phyloP scores from a whole-genome alignment of 768 basidiomycete genomes.

The Dacryopinax spathularia region DNA sequence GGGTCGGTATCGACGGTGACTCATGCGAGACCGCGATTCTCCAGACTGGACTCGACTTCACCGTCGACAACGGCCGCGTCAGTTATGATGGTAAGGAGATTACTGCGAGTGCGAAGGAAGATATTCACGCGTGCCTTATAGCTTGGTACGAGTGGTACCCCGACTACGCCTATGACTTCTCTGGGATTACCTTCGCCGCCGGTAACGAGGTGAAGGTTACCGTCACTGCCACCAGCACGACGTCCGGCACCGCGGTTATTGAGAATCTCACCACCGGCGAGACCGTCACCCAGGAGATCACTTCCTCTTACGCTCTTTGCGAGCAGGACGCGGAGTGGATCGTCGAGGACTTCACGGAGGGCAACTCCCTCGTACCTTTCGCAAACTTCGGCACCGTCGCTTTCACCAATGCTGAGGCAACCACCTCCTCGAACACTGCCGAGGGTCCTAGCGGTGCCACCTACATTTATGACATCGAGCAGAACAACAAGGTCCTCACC shows the following conservation, averaged over 20 bases:
- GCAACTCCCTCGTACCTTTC: constrained; percentile 26
- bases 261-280: constrained; percentile 20
- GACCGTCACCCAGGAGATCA: constrained; percentile 22
- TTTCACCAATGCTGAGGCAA: constrained; percentile 25
- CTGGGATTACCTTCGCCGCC: constrained; percentile 20
- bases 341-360: constrained; percentile 23
- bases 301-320: constrained; percentile 21
- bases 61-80: constrained; percentile 14
- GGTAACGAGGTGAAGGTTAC: constrained; percentile 22
- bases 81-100: constrained; percentile 21
- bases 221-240: constrained; percentile 20
- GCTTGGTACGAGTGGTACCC: constrained; percentile 28
- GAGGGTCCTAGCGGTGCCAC: constrained; percentile 21
- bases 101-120: neutral
- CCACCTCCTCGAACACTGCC: constrained; percentile 17
- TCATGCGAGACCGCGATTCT: constrained; percentile 26
- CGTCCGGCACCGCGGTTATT: constrained; percentile 20
- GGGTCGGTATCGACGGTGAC: constrained; percentile 29
- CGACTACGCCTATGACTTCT: constrained; percentile 24
- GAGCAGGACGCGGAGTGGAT: constrained; percentile 29
- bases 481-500: constrained; percentile 23
- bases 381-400: constrained; percentile 29
- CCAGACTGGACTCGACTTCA: constrained; percentile 28
- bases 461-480: constrained; percentile 26
- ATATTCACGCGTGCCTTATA: neutral